Evolutionary conservation across 2,329 filamentous ascomycete species (phyloP), one percentile per base, ranked within the genome.

Genomic region (Fusarium sp.): DNA sequence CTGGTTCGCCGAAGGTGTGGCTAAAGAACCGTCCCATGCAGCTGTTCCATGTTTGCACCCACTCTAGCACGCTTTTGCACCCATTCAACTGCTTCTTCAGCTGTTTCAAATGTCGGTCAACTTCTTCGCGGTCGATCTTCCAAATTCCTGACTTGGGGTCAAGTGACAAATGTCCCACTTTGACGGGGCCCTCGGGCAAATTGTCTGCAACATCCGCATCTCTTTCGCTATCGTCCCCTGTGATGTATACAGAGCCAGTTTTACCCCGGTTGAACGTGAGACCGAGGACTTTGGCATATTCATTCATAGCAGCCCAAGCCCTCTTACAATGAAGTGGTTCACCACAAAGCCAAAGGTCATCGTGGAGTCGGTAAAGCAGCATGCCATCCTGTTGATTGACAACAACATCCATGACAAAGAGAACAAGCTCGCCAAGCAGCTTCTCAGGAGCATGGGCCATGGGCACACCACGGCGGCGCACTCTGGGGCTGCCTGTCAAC

Each of bases 141-240:
- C 54, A 57, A 8, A 25, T 41, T 10, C 54, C 54, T 0, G 45
- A 30, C 6, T 25, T 2, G 1, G 45, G 54, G 1, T 52, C 54
- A 9, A 57, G 45, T 14, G 23, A 39, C 16, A 57, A 2, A 41
- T 57, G 54, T 3, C 45, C 54, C 4, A 57, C 54, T 25, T 25
- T 31, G 4, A 57, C 54, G 13, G 31, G 12, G 12, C 54, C 54
- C 9, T 41, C 14, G 1, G 54, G 54, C 12, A 57, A 25, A 25
- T 16, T 19, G 6, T 18, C 7, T 6, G 16, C 45, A 30, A 39
- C 16, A 6, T 52, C 16, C 1, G 2, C 1, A 19, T 57, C 25
- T 19, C 16, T 34, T 25, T 39, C 0, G 2, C 19, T 41, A 0
- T 2, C n/a, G 1, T 18, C 3, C 0, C 13, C n/a, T 3, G 19